Percentiles rank a stretch among this genome's conserved stretches.
Evolutionary conservation across 371 early-diverging fungal species (phyloP).

Genomic region (Mucor piriformis): DNA sequence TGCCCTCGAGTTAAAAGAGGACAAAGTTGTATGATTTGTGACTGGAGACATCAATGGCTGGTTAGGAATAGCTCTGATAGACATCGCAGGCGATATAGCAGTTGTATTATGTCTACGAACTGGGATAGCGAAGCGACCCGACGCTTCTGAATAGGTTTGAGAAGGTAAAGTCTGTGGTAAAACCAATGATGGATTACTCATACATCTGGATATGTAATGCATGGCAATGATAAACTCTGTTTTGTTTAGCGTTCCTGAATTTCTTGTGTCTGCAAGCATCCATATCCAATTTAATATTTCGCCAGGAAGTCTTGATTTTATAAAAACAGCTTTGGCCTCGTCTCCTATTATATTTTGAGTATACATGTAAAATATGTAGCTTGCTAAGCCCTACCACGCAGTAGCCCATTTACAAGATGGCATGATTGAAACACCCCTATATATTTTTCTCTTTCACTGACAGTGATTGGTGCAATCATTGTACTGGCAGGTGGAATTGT

Average conservation of each 20-base stretch:
- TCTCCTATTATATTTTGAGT: not conserved
- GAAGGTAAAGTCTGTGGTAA: conserved; percentile 54
- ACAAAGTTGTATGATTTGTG: not conserved
- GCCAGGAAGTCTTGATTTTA: conserved; percentile 10
- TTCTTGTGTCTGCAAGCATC: conserved; percentile 60
- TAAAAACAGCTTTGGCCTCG: conserved; percentile 18
- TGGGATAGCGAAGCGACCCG: conserved; percentile 21
- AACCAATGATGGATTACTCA: conserved; percentile 52
- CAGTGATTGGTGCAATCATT: conserved; percentile 14
- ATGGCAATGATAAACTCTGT: conserved; percentile 74
- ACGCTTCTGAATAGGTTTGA: conserved; percentile 48
- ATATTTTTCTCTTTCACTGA: conserved; percentile 17
- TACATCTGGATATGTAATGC: conserved; percentile 65
- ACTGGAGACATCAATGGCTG: not conserved
- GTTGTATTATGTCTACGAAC: conserved; percentile 2
- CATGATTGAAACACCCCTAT: conserved; percentile 21
- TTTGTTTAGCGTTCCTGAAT: conserved; percentile 57
- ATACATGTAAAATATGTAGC: not conserved
- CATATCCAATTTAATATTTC: conserved; percentile 18
- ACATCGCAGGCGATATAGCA: not conserved
- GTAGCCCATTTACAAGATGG: conserved; percentile 15
- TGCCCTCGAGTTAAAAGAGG: not conserved
- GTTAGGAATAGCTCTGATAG: not conserved
- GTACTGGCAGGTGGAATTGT: not conserved
- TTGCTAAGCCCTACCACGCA: conserved; percentile 11